Evolutionary conservation across 164 flowering plant genomes (phyloP), one percentile per base, ranked within the genome.

Genomic region (Nymphaea thermarum): DNA sequence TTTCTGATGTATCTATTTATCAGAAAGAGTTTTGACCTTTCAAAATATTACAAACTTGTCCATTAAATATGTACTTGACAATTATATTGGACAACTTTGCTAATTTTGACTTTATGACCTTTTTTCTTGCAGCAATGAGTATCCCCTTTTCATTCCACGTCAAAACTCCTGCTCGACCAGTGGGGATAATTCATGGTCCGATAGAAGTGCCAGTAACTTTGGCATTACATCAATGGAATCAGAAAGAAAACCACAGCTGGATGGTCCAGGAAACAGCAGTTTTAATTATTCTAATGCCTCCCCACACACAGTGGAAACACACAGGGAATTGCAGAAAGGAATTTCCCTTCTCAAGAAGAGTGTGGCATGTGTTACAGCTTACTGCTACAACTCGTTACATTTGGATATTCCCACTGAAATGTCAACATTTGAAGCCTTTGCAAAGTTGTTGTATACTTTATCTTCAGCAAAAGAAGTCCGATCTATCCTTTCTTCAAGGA

Each of bases 301-400:
- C 71, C 82, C 89, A 36, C 99, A 88, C 77, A 84, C 97, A 67
- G 75, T 85, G 69, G 91, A 90, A 74, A 78, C 84, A 66, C 97
- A 92, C 81, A 85, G 83, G 77, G 97, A 95, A 70, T 73, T 95
- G 80, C 98, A 95, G 80, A 95, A 83, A 81, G 99, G 99, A 65
- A 95, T 95, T 68, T 82, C 94, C 63, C 96, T 92, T 76, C 83
- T 95, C 60, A 92, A 95, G 84, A 92, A 86, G 78, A 95, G 98
- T 82, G 97, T 95, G 69, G 96, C 99, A 43, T 90, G 97, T 80
- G 71, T 92, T 65, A 90, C 98, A 15, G 85, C 96, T 17, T 95
- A 88, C 73, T 86, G 92, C 69, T 90, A 87, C 73, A 88, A 87
- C 73, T 82, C 89, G 14, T 80, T 95, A 51, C 78, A 85, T 70